Evolutionary conservation across 208 protist genomes (phyloP).

Genomic region (Crithidia brevicula): DNA sequence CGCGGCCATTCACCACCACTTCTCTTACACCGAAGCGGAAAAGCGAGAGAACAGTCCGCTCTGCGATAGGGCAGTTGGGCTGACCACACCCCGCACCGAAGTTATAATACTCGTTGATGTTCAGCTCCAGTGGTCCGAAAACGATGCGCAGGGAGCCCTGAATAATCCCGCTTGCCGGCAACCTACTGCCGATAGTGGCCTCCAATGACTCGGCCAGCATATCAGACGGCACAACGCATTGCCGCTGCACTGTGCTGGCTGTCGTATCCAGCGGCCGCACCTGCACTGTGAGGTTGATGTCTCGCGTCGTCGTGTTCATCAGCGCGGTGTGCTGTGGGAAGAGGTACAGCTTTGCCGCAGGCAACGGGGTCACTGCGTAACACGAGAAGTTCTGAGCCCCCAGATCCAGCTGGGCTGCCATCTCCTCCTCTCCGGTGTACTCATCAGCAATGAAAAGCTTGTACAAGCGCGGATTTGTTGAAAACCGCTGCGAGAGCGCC

Average conservation of each 20-base stretch:
- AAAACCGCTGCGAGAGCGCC: constrained; percentile 58
- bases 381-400: constrained; percentile 73
- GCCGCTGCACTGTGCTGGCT: constrained; percentile 58
- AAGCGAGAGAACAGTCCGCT: constrained; percentile 82
- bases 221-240: constrained; percentile 76
- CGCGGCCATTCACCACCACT: constrained; percentile 75
- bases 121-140: constrained; percentile 83
- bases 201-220: constrained; percentile 83
- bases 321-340: constrained; percentile 75
- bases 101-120: constrained; percentile 88
- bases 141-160: constrained; percentile 83
- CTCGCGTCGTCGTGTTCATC: constrained; percentile 59
- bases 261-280: constrained; percentile 62
- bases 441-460: constrained; percentile 91
- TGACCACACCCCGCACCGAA: constrained; percentile 83
- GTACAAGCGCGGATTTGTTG: constrained; percentile 78
- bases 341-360: constrained; percentile 72
- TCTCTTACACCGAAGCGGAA: constrained; percentile 86
- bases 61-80: constrained; percentile 76
- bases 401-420: constrained; percentile 76
- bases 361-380: constrained; percentile 78
- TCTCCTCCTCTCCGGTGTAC: constrained; percentile 86
- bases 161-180: constrained; percentile 72
- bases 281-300: constrained; percentile 77
- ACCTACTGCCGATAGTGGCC: constrained; percentile 53